phyloP scores from a whole-genome alignment of 2,329 filamentous ascomycete genomes.

The Helicocarpus griseus region DNA sequence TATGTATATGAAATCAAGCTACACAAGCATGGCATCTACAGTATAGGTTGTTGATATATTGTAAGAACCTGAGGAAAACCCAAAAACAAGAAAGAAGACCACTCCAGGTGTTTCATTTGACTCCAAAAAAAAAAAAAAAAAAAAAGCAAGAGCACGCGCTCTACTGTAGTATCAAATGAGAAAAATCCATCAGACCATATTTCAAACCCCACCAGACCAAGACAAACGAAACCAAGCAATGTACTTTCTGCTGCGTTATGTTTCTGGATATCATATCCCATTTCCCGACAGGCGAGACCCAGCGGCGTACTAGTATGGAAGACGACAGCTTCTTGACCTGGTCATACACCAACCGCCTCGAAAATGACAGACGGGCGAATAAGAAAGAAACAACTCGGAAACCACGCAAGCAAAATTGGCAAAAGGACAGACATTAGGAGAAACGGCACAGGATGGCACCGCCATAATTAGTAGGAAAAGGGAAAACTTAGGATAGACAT shows the following conservation, averaged over 20 bases:
- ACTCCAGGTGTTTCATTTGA: neutral
- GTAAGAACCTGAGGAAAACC: neutral
- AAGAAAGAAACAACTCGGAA: neutral
- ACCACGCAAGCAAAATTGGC: neutral
- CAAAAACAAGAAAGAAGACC: neutral
- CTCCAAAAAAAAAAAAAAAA: neutral
- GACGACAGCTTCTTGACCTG: neutral
- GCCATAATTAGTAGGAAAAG: constrained; percentile 1
- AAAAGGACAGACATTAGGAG: neutral
- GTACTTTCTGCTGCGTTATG: neutral
- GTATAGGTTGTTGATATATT: neutral
- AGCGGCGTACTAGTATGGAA: neutral
- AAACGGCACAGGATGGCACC: constrained; percentile 4
- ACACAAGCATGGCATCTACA: too few species aligned
- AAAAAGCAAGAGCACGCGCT: neutral
- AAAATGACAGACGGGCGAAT: neutral
- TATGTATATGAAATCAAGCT: too few species aligned
- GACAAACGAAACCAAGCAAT: neutral
- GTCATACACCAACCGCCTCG: neutral
- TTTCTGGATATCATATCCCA: neutral
- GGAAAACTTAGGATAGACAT: neutral
- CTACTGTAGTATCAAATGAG: constrained; percentile 1
- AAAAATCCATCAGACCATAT: neutral
- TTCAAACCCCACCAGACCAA: neutral
- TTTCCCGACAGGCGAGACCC: neutral